Percentiles rank a stretch among this genome's conserved stretches.
Conservation (phyloP, 106 monocot species). For the Hemerocallis citrina region DNA sequence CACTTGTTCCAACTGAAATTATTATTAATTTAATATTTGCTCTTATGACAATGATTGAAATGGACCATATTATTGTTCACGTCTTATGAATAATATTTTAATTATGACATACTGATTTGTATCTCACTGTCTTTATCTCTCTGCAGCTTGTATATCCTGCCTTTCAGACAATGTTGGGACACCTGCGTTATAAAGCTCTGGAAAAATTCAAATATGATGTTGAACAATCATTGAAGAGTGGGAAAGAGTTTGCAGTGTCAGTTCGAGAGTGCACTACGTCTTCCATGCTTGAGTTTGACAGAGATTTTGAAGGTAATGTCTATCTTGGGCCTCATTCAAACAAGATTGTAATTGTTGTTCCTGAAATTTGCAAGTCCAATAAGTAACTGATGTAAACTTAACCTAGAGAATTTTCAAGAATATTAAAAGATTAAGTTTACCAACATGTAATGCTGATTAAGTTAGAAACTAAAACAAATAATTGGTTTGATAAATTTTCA, state of each 20-base stretch:
- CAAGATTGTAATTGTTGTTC: no score
- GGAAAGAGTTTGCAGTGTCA: conserved; percentile 45
- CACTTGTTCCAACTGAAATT: no score
- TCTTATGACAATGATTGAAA: not conserved
- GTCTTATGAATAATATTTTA: no score
- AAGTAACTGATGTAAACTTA: no score
- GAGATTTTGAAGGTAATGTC: conserved; percentile 40
- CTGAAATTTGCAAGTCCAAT: no score
- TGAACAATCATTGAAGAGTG: conserved; percentile 36
- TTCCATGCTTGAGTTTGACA: conserved; percentile 49
- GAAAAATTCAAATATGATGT: conserved; percentile 51
- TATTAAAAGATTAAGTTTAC: no score
- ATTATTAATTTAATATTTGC: no score
- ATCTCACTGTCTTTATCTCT: not conserved
- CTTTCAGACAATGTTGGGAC: conserved; percentile 49
- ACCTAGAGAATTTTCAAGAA: no score
- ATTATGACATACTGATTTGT: not conserved
- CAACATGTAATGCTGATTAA: no score
- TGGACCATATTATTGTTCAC: not conserved
- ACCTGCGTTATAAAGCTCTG: conserved; percentile 36
- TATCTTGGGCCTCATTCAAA: not conserved
- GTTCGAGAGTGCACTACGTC: conserved; percentile 26
- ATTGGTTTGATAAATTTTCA: no score
- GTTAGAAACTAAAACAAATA: no score
- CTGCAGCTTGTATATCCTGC: conserved; percentile 60